phyloP scores from a whole-genome alignment of 192 early-diverging fungal genomes.

The Irineochytrium annulatum region DNA sequence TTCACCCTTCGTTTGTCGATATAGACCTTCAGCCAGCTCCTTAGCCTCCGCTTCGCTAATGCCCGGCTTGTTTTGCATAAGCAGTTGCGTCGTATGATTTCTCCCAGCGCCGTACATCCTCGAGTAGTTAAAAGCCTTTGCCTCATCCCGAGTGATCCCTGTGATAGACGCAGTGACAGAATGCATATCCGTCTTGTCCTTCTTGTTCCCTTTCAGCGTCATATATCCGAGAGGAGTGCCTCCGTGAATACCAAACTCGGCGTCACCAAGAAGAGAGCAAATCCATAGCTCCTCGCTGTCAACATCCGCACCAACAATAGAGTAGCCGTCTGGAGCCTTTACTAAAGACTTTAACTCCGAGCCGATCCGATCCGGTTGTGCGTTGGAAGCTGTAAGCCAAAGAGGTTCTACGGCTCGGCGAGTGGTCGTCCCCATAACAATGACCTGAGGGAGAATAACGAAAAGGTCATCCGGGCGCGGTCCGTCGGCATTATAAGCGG shows the following conservation, averaged over 20 bases:
- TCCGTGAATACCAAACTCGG: conserved; percentile 89
- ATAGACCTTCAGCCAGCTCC: conserved; percentile 66
- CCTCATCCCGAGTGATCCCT: conserved; percentile 79
- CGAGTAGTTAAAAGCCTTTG: conserved; percentile 94
- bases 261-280: conserved; percentile 86
- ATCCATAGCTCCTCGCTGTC: conserved; percentile 98
- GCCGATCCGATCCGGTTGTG: conserved; percentile 82
- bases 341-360: conserved; percentile 91
- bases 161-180: conserved; percentile 86
- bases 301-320: conserved; percentile 93
- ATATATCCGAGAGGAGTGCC: conserved; percentile 94
- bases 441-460: conserved; percentile 84
- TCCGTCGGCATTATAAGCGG: conserved; percentile 9
- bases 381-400: conserved; percentile 96
- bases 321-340: conserved; percentile 74
- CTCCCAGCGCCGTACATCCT: conserved; percentile 94
- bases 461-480: conserved; percentile 1
- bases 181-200: conserved; percentile 85
- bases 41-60: conserved; percentile 62
- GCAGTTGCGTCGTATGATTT: conserved; percentile 71
- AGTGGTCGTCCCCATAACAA: conserved; percentile 96
- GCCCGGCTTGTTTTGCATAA: conserved; percentile 74
- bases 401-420: conserved; percentile 86
- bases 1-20: conserved; percentile 77
- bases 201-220: conserved; percentile 93